Base-by-base conservation (phyloP, 1,139 yeast genomes). In the Blastobotrys persicus region DNA sequence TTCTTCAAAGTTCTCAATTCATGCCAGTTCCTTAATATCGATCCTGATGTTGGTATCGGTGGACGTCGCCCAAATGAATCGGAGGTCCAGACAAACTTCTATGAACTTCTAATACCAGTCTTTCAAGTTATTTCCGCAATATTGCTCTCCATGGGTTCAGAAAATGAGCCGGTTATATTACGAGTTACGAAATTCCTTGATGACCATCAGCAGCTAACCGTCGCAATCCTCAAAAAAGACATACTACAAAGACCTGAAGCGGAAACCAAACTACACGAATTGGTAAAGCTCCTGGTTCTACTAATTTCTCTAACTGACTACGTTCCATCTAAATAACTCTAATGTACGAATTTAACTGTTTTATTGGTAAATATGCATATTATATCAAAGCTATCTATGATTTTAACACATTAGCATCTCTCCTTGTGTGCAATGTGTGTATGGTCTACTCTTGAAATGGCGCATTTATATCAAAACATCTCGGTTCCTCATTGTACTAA, bases 71-170 rank as follows among this genome's bases (percentile, higher is more conserved):
- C 41, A 7, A 37, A 37, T 12, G 41, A 37, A 19, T 16, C 33
- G 18, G 40, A 31, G 13, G 31, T 17, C 34, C 43, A 28, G 4
- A 43, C 40, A 19, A 33, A 31, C 33, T 60, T 85, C 50, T 83
- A 81, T 62, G 95, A 87, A 54, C 70, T 88, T 16, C 72, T 87
- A 42, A 76, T 83, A n/a, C 95, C 96, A 0, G 73, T 85, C 2
- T 85, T 88, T 68, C 95, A 88, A 59, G 71, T 88, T 47, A 73
- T 88, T 1, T 68, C 82, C 11, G 82, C 95, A 0, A 73, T 87
- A 4, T 70, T 85, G 7, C 70, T 88, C 19, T 79, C 95, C 2
- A 79, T 87, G 76, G 96, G 96, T 0, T 83, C 92, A 2, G 82
- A 83, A 47, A 88, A 88, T 64, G 77, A 75, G 52, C 77, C 80